Conservation (phyloP, 2,329 filamentous ascomycete species). For the Aspergillus unguis region DNA sequence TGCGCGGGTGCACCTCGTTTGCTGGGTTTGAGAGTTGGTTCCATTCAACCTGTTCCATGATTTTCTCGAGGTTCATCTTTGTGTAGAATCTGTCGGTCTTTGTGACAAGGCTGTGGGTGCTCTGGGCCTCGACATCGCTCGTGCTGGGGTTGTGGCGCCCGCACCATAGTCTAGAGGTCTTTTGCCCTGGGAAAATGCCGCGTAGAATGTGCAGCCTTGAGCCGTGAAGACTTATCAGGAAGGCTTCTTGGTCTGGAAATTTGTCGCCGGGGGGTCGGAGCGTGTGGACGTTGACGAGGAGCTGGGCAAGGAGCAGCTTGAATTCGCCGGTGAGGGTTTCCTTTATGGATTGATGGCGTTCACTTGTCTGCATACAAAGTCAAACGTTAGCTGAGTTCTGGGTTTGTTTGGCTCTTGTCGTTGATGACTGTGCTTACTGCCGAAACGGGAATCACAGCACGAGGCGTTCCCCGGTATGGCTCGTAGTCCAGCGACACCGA, state of each 20-base stretch:
- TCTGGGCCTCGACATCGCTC: not conserved
- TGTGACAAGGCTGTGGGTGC: not conserved
- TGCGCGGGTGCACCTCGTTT: conserved; percentile 15
- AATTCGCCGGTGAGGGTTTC: conserved; percentile 22
- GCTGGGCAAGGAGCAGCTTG: conserved; percentile 26
- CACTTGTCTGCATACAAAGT: conserved; percentile 14
- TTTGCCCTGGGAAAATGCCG: conserved; percentile 26
- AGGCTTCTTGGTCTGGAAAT: conserved; percentile 30
- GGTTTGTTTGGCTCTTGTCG: not conserved
- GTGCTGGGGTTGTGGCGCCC: conserved; percentile 15
- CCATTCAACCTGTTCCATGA: conserved; percentile 19
- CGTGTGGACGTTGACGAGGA: conserved; percentile 20
- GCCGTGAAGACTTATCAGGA: conserved; percentile 28
- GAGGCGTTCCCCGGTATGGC: conserved; percentile 4
- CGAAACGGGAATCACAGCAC: conserved; percentile 20
- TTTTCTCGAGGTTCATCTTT: conserved; percentile 15
- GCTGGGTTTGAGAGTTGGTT: conserved; percentile 14
- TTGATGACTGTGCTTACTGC: conserved; percentile 15
- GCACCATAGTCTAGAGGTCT: conserved; percentile 25
- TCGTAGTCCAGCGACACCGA: conserved; percentile 19
- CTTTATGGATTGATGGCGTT: conserved; percentile 12
- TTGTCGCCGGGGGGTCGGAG: conserved; percentile 21
- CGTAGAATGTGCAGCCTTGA: conserved; percentile 28
- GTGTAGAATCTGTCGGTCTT: conserved; percentile 15
- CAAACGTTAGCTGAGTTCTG: not conserved